Evolutionary conservation across 306 rosid genomes (phyloP).

Genomic region (Begonia peltatifolia): DNA sequence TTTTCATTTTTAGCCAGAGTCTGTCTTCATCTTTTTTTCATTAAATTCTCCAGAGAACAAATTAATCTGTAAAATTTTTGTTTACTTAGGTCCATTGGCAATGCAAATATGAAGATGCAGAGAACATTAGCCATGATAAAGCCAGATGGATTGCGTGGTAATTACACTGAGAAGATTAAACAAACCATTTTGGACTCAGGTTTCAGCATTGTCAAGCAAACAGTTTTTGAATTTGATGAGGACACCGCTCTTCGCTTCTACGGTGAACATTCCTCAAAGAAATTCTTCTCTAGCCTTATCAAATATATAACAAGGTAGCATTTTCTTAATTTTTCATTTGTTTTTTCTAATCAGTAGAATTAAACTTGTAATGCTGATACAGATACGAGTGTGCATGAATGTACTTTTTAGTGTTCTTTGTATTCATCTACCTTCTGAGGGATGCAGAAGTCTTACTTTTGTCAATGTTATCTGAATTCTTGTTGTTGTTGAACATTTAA

Average conservation of each 20-base stretch:
- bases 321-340: background rate
- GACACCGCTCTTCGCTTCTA: conserved; percentile 38
- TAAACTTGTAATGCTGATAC: too few species aligned
- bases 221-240: conserved; percentile 43
- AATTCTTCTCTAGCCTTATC: conserved; percentile 50
- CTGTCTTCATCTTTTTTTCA: too few species aligned
- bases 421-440: too few species aligned
- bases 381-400: too few species aligned
- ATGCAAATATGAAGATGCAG: conserved; percentile 23
- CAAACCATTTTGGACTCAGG: conserved; percentile 38
- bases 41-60: too few species aligned
- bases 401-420: too few species aligned
- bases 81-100: conserved; percentile 25
- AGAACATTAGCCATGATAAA: conserved; percentile 64
- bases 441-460: too few species aligned
- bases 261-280: conserved; percentile 59
- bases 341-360: too few species aligned
- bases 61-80: too few species aligned
- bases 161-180: conserved; percentile 45
- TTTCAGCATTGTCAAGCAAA: conserved; percentile 41
- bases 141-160: conserved; percentile 71
- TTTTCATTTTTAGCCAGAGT: too few species aligned
- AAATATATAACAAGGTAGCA: conserved; percentile 75
- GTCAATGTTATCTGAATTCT: too few species aligned
- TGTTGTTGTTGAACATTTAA: too few species aligned